Evolutionary conservation across 106 monocot genomes (phyloP).

Genomic region (Dactylorhiza incarnata): DNA sequence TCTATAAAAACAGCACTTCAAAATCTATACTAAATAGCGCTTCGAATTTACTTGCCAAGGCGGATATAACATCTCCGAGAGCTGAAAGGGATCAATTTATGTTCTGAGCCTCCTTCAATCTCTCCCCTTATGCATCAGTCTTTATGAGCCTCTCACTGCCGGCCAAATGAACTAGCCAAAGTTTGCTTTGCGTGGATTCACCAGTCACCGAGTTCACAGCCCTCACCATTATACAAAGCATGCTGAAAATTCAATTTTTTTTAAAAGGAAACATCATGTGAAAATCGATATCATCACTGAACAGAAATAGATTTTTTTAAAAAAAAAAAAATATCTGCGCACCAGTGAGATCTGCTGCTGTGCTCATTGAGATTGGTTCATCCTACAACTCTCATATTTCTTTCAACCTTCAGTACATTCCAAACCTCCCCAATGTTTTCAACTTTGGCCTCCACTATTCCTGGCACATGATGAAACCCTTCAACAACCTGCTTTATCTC

Average conservation of each 20-base stretch:
- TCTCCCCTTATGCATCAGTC: constrained; percentile 79
- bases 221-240: constrained; percentile 73
- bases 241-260: constrained; percentile 27
- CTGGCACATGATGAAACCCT: constrained; percentile 77
- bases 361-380: constrained; percentile 89
- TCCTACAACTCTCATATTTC: constrained; percentile 76
- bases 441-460: constrained; percentile 71
- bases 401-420: constrained; percentile 70
- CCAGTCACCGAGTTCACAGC: constrained; percentile 66
- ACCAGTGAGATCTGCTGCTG: constrained; percentile 95
- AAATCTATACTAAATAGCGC: no score
- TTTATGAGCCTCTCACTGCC: constrained; percentile 83
- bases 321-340: neutral
- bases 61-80: constrained; percentile 80
- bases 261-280: constrained; percentile 3
- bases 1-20: no score
- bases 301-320: no score
- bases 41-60: constrained; percentile 70
- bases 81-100: constrained; percentile 74
- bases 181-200: constrained; percentile 71
- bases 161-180: constrained; percentile 89
- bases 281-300: neutral
- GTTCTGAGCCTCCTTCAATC: constrained; percentile 78
- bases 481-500: constrained; percentile 66
- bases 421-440: constrained; percentile 65